Base-by-base conservation (phyloP, 2,329 filamentous ascomycete species). In the Talaromyces sp. region DNA sequence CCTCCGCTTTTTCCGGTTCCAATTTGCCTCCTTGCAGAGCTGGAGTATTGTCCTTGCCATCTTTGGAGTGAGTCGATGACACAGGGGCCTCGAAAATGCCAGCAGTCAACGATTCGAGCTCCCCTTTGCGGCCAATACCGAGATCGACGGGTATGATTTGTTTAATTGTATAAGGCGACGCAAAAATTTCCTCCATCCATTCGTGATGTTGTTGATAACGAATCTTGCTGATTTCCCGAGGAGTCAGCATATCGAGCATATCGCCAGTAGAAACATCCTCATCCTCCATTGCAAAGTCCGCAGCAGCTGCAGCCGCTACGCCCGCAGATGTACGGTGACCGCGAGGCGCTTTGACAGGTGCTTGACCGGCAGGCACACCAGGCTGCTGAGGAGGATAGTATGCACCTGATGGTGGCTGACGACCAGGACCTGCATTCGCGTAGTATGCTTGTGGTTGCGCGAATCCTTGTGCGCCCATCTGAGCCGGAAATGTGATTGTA, bases 171-270 rank as follows among this genome's bases (percentile, higher is more conserved):
- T 97, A 97, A 0, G 93, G 92, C 1, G 94, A 98, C 0, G 91
- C 92, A 62, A 98, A 86, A 33, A 99, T 89, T 78, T 99, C 94
- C 74, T 98, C 95, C 92, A 99, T 97, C 95, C 94, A 98, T 76
- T 97, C 92, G 72, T 99, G 94, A 72, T 99, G 96, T 74, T 97
- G 93, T 75, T 90, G 90, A 76, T 97, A 99, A 63, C 95, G 87
- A 68, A 88, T 87, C 66, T 92, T 83, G 70, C 93, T 96, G 67
- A 99, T 90, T 68, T 99, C 95, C 50, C 93, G 87, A 3, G 93
- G 93, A 0, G 92, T 94, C 67, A 97, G 82, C 68, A 92, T 87
- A 74, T 99, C 95, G 72, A 99, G 92, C 75, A 93, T 85, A 76
- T 99, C 95, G 33, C 93, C 93, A 22, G 91, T 85, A 7, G 90